phyloP scores from a whole-genome alignment of 2,329 filamentous ascomycete genomes.

The Huntiella abstrusa region DNA sequence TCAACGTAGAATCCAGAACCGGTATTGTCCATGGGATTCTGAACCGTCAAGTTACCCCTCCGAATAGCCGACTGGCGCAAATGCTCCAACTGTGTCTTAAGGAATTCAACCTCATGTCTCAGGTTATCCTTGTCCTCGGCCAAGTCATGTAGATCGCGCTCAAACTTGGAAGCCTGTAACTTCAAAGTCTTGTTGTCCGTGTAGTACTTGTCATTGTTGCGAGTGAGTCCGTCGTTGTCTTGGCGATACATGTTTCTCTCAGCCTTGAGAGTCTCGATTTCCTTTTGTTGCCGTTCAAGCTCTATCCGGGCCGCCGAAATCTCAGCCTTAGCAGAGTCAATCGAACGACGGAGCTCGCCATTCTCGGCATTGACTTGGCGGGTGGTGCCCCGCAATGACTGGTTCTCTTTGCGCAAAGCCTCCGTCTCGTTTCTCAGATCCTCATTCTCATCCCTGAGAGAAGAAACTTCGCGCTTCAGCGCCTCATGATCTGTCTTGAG shows the following conservation, averaged over 20 bases:
- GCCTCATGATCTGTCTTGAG: slow-evolving; percentile 16
- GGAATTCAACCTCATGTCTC: slow-evolving; percentile 27
- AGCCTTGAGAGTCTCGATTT: slow-evolving; percentile 21
- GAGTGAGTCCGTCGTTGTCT: slow-evolving; percentile 33
- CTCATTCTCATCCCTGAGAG: slow-evolving; percentile 24
- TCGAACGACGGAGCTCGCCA: slow-evolving; percentile 24
- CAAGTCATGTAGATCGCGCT: slow-evolving; percentile 26
- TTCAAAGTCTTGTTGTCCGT: slow-evolving; percentile 31
- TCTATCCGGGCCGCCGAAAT: slow-evolving; percentile 23
- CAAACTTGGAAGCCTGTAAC: slow-evolving; percentile 29
- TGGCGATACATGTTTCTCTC: slow-evolving; percentile 28
- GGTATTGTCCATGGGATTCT: slow-evolving; percentile 29
- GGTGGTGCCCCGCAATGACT: slow-evolving; percentile 25
- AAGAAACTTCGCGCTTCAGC: slow-evolving; percentile 23
- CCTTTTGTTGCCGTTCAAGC: slow-evolving; percentile 22
- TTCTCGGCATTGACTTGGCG: slow-evolving; percentile 25
- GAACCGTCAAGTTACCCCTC: slow-evolving; percentile 15
- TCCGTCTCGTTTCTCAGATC: slow-evolving; percentile 24
- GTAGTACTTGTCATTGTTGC: slow-evolving; percentile 36
- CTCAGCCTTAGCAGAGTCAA: slow-evolving; percentile 23
- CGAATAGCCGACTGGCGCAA: slow-evolving; percentile 22
- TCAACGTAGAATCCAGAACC: slow-evolving; percentile 40
- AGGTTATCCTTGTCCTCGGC: slow-evolving; percentile 28
- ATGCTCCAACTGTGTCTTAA: slow-evolving; percentile 27
- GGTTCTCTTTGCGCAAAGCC: slow-evolving; percentile 25